A percentile compares a stretch with the other conserved stretches of the same genome.
These are phyloP conservation scores for Metarhizium humberi DNA, from an alignment of 2,329 filamentous ascomycete species.

Conservation along the genomic window DNA sequence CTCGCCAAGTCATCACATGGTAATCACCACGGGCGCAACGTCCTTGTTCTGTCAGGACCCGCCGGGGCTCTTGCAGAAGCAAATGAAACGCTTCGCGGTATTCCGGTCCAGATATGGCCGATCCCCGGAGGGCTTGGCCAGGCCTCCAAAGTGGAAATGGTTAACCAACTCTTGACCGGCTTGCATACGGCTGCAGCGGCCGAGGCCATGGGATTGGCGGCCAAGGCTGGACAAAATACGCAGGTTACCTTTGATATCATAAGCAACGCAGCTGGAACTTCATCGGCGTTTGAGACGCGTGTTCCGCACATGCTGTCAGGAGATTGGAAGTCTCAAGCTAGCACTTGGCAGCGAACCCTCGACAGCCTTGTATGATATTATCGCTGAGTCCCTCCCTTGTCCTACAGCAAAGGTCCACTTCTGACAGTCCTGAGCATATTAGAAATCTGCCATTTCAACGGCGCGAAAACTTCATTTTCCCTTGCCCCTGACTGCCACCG, in stretches of 20 bases:
- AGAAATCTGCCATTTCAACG: constrained; percentile 15
- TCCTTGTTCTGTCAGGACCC: neutral
- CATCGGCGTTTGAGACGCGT: constrained; percentile 50
- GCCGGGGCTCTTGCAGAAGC: neutral
- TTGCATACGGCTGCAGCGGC: constrained; percentile 41
- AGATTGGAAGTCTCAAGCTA: constrained; percentile 31
- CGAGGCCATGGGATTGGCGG: constrained; percentile 43
- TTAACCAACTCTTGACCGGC: constrained; percentile 41
- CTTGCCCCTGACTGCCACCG: constrained; percentile 22
- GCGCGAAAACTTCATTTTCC: constrained; percentile 23
- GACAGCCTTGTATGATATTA: too few species aligned
- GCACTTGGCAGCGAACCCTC: constrained; percentile 19
- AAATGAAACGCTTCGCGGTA: neutral
- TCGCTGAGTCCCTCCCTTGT: too few species aligned
- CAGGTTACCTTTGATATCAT: constrained; percentile 21
- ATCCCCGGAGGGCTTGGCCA: constrained; percentile 35
- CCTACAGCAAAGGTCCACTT: too few species aligned
- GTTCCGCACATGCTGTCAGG: constrained; percentile 41
- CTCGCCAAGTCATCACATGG: neutral
- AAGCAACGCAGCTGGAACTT: constrained; percentile 20
- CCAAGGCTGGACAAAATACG: constrained; percentile 34
- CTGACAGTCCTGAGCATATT: constrained; percentile 19
- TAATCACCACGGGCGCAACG: neutral
- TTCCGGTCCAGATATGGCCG: neutral
- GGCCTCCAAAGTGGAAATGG: constrained; percentile 44